Evolutionary conservation across 2,329 filamentous ascomycete genomes (phyloP).

Genomic region (Colletotrichum theobromicola): DNA sequence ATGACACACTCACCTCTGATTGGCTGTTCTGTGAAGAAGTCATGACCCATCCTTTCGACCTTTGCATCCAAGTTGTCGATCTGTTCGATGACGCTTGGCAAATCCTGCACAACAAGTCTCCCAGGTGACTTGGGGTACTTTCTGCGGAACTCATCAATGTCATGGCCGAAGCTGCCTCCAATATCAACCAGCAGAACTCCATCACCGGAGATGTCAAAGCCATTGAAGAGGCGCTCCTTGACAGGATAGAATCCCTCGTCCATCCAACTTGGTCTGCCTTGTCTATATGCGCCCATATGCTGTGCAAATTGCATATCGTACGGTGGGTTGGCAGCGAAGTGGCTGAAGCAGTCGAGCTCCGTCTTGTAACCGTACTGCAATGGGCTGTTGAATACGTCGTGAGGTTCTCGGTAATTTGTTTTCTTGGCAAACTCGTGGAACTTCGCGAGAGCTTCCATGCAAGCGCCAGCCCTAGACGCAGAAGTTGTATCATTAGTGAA

Average conservation of each 20-base stretch:
- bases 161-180: constrained; percentile 38
- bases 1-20: constrained; percentile 40
- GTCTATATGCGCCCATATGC: constrained; percentile 40
- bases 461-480: constrained; percentile 25
- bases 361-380: constrained; percentile 39
- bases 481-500: not conserved
- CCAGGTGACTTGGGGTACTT: constrained; percentile 35
- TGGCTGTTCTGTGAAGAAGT: constrained; percentile 52
- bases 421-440: constrained; percentile 35
- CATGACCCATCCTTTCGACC: constrained; percentile 43
- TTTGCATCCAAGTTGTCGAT: constrained; percentile 30
- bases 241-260: constrained; percentile 34
- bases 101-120: constrained; percentile 52
- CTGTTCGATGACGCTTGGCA: constrained; percentile 41
- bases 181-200: constrained; percentile 37
- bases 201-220: constrained; percentile 24
- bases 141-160: constrained; percentile 35
- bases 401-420: constrained; percentile 33
- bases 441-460: not conserved
- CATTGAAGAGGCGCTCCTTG: constrained; percentile 32
- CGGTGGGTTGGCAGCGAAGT: not conserved
- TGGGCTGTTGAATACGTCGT: constrained; percentile 30
- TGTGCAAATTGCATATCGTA: not conserved
- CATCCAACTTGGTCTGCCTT: constrained; percentile 39
- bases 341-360: constrained; percentile 4